These are phyloP conservation scores for Triangularia setosa DNA, from an alignment of 2,329 filamentous ascomycete species.

Conservation along the genomic window DNA sequence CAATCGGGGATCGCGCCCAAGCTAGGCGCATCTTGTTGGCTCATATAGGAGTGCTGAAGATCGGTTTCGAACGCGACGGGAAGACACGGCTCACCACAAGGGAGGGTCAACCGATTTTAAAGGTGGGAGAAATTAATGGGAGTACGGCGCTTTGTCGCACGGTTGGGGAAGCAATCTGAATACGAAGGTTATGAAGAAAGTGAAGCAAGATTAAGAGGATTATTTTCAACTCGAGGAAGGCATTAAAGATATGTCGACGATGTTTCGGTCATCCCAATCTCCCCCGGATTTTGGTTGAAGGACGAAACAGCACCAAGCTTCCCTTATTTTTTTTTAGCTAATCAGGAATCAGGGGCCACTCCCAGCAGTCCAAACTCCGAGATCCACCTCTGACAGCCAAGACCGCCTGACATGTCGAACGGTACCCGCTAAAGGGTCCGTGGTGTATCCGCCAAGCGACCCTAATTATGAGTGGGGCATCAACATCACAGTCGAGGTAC, in stretches of 20 bases:
- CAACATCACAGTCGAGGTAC: not conserved
- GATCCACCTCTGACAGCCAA: not conserved
- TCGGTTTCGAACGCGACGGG: not conserved
- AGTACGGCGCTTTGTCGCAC: not conserved
- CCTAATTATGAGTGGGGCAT: not conserved
- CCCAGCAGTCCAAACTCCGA: not conserved
- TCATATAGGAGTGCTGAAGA: conserved; percentile 18
- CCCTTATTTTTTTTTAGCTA: not conserved
- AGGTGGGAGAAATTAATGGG: not conserved
- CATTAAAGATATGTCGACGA: not conserved
- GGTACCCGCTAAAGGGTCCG: not conserved
- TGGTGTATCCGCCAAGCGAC: not conserved
- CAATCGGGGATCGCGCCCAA: conserved; percentile 19
- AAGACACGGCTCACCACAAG: not conserved
- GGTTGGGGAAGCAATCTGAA: not conserved
- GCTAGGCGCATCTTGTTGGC: conserved; percentile 23
- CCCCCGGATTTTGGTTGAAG: not conserved
- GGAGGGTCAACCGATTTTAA: not conserved
- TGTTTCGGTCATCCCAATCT: not conserved
- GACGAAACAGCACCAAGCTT: not conserved
- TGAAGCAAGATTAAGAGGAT: not conserved
- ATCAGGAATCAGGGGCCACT: not conserved
- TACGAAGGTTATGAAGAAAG: not conserved
- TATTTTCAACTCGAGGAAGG: not conserved
- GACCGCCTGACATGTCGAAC: not conserved